Evolutionary conservation across 2,329 filamentous ascomycete genomes (phyloP), one percentile per base, ranked within the genome.

Genomic region (Scedosporium dehoogii): DNA sequence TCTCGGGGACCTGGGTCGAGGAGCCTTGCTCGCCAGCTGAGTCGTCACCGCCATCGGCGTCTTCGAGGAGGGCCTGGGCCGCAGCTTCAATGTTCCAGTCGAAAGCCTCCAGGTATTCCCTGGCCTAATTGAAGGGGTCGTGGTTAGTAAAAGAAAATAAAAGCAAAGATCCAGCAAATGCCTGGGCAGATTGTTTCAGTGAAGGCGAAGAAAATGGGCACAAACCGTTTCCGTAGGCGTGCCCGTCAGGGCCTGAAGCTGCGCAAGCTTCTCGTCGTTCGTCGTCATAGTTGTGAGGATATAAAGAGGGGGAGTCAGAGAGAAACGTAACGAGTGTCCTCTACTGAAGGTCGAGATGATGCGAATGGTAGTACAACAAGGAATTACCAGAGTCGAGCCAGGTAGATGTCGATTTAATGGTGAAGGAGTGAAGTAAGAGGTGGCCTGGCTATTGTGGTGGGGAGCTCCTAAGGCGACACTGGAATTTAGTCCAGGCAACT

Each of bases 61-160:
- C 79, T 64, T 79, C 78, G 70, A 84, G 90, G 75, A 81, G 89
- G 59, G 84, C 81, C 33, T 83, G 79, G 61, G 83, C 81, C 16
- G 88, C 88, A 9, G 79, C 75, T 66, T 82, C 78, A 53, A 90
- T 75, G 69, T 91, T 82, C 87, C 89, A 91, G 66, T 81, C 76
- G 69, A 82, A 85, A 42, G 81, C 80, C 23, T 79, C 77, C 6
- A 93, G 84, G 67, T 89, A 89, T 64, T 87, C 80, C 62, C 79
- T 79, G 57, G 89, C 89, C 88, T 92, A n/a, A 23, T 48, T 14
- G 10, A 27, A 16, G 18, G 16, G 27, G 1, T 3, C 2, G 18
- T 9, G 21, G 33, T 62, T n/a, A 62, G 60, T 3, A 44, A n/a
- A 23, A 14, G 6, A 21, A 23, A 41, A 53, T 10, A 21, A 29